Percentiles rank a stretch among this genome's conserved stretches.
Evolutionary conservation across 768 basidiomycete species (phyloP).

Genomic region (Chalciporus chontae): DNA sequence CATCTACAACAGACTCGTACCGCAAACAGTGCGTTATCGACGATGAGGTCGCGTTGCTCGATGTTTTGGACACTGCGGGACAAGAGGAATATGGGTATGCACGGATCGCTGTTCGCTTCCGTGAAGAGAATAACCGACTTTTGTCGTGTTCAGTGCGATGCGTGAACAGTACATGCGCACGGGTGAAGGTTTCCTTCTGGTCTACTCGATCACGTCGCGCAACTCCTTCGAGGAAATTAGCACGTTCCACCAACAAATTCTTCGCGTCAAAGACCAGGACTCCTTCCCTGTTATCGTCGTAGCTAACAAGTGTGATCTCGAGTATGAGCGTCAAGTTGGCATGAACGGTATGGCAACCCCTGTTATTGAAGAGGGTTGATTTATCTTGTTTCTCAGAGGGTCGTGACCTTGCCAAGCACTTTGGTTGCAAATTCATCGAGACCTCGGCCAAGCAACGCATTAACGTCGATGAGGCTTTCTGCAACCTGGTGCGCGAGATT

Average conservation of each 20-base stretch:
- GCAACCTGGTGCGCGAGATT: constrained; percentile 89
- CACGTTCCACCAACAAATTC: constrained; percentile 93
- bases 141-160: constrained; percentile 69
- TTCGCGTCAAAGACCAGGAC: constrained; percentile 95
- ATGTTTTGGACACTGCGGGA: constrained; percentile 95
- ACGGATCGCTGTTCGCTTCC: not conserved
- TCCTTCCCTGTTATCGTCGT: constrained; percentile 94
- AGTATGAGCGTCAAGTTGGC: constrained; percentile 94
- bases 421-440: constrained; percentile 92
- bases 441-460: constrained; percentile 95
- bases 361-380: not conserved
- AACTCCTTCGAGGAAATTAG: constrained; percentile 97
- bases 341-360: constrained; percentile 67
- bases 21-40: constrained; percentile 96
- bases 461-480: constrained; percentile 96
- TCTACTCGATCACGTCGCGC: constrained; percentile 97
- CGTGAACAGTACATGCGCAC: constrained; percentile 99
- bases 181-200: constrained; percentile 95
- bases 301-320: constrained; percentile 97
- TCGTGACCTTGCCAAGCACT: constrained; percentile 91
- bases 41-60: constrained; percentile 96
- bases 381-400: constrained; percentile 65
- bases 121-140: constrained; percentile 2
- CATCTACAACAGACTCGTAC: constrained; percentile 70
- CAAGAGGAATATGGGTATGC: constrained; percentile 97